Evolutionary conservation across 208 protist species (phyloP).

Genomic region (Leishmania arabica): DNA sequence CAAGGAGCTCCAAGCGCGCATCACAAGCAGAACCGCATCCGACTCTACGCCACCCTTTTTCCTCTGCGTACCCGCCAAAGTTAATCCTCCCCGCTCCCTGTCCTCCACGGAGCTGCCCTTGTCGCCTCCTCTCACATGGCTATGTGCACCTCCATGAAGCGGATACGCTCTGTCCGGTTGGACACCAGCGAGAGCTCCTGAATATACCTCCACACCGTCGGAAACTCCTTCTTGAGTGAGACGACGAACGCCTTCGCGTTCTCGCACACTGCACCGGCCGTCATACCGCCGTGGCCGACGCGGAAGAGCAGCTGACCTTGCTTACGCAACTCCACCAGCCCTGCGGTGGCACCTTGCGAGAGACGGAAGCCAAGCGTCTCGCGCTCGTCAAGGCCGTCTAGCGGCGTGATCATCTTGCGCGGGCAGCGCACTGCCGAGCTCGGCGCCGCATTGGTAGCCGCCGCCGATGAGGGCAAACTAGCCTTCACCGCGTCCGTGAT

Average conservation of each 20-base stretch:
- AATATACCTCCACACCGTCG: constrained; percentile 79
- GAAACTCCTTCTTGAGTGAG: constrained; percentile 75
- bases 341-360: constrained; percentile 57
- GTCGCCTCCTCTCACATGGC: constrained; percentile 34
- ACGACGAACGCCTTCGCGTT: constrained; percentile 85
- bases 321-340: constrained; percentile 34
- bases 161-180: constrained; percentile 77
- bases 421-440: constrained; percentile 19
- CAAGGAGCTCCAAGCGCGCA: background rate
- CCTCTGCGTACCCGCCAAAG: too few relatives aligned
- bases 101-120: background rate
- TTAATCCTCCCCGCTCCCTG: background rate
- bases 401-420: constrained; percentile 49
- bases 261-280: constrained; percentile 80
- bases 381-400: constrained; percentile 62
- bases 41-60: background rate
- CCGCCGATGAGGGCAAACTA: background rate
- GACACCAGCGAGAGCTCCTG: constrained; percentile 80
- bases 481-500: constrained; percentile 42
- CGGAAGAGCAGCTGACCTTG: constrained; percentile 69
- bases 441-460: background rate
- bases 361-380: constrained; percentile 64
- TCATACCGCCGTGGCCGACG: constrained; percentile 86
- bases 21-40: background rate
- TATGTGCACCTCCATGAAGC: constrained; percentile 89